A percentile compares a stretch with the other conserved stretches of the same genome.
Evolutionary conservation across 345 rosid genomes (phyloP).

Genomic region (Dipteronia dyeriana): DNA sequence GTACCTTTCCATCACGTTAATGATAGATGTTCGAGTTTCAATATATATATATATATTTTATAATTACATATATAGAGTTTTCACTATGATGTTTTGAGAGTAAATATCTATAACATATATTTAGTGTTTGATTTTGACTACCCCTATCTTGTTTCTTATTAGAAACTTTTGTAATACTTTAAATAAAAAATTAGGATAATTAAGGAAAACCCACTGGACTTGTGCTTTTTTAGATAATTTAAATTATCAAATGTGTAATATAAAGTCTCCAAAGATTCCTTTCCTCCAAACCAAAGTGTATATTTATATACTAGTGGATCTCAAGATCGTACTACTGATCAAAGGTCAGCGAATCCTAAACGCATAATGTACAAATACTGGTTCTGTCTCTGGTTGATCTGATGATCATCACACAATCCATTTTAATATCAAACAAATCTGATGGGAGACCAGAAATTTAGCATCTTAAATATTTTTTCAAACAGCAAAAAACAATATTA

Average conservation of each 20-base stretch:
- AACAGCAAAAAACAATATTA: not conserved
- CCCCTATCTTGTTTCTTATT: too few relatives aligned
- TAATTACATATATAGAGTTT: too few relatives aligned
- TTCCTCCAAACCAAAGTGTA: not conserved
- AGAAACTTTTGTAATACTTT: too few relatives aligned
- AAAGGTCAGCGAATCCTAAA: constrained; percentile 8
- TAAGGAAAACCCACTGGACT: not conserved
- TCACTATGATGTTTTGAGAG: too few relatives aligned
- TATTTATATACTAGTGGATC: not conserved
- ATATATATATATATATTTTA: too few relatives aligned
- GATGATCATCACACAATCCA: constrained; percentile 3
- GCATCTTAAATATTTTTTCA: not conserved
- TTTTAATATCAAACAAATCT: not conserved
- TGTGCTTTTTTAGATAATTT: not conserved
- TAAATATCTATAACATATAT: too few relatives aligned
- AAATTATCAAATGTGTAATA: not conserved
- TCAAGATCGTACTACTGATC: not conserved
- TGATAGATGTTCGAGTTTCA: too few relatives aligned
- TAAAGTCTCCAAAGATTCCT: constrained; percentile 8
- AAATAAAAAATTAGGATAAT: not conserved
- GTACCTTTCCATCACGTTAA: too few relatives aligned
- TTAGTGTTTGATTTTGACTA: too few relatives aligned
- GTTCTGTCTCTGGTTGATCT: constrained; percentile 1
- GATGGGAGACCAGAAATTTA: not conserved
- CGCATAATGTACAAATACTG: constrained; percentile 3